Base-by-base conservation (phyloP, 1,284 basidiomycete species). In the Ustilago hordei region DNA sequence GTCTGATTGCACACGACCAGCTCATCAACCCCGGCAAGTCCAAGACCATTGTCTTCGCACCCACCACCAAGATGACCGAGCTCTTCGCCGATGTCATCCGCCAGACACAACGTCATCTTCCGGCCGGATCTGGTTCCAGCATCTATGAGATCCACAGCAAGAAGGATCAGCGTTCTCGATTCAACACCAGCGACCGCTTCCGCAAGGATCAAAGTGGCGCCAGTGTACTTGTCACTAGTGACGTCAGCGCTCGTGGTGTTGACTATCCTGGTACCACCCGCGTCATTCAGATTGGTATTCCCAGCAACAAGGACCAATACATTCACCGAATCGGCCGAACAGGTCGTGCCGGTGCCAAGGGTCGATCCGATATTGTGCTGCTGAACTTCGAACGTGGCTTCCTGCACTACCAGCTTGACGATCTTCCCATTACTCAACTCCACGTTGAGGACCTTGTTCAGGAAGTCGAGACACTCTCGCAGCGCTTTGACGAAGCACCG, bases 321-420 rank as follows among this genome's bases (percentile, higher is more conserved):
- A 89, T 96, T 58, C 95, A 98, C 84, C 92, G 96, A 72, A 91
- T 98, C 55, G 95, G 95, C 2, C 90, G 95, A 69, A 97, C 96
- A 0, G 95, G 95, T 23, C 91, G 95, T 81, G 93, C 91, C 2
- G 88, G 88, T 31, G 89, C 89, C 43, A 86, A 87, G 31, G 93
- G 93, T 0, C 91, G 95, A 64, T 94, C 92, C 8, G 96, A 99
- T 87, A 87, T 99, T 57, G 90, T 99, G 23, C 89, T 98, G 28
- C 88, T 93, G 11, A 92, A 93, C 12, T 96, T 91, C 89, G 96
- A 99, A 86, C 86, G 89, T 36, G 90, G 89, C 11, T 98, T 93
- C 86, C 87, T 94, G 67, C 88, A 88, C 12, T 89, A 89, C 86
- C 88, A 91, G 75, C 88, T 98, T 48, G 88, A 89, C 11, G 89